Evolutionary conservation across 2,329 filamentous ascomycete species (phyloP).

Genomic region (Colletotrichum tamarilloi): DNA sequence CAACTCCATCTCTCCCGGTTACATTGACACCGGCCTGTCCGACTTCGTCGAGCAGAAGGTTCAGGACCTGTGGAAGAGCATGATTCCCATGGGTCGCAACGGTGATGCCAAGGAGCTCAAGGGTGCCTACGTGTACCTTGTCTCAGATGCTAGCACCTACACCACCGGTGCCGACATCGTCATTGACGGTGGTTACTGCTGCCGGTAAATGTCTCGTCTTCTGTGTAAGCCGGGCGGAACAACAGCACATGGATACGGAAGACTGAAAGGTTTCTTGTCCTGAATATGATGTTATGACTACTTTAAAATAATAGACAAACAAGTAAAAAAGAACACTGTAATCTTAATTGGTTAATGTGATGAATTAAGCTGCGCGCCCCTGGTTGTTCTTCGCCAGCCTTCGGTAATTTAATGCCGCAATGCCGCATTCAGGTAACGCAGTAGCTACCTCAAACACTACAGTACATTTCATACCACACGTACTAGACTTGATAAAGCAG

Average conservation of each 20-base stretch:
- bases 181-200: conserved; percentile 77
- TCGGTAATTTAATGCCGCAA: not conserved
- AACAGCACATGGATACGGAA: conserved; percentile 15
- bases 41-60: conserved; percentile 73
- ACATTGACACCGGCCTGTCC: conserved; percentile 76
- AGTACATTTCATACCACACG: no score
- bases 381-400: no score
- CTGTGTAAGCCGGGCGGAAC: not conserved
- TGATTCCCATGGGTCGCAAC: conserved; percentile 79
- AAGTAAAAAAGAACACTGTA: not conserved
- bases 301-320: conserved; percentile 10
- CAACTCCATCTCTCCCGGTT: conserved; percentile 75
- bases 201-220: conserved; percentile 47
- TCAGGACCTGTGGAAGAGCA: conserved; percentile 78
- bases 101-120: conserved; percentile 77
- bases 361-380: not conserved
- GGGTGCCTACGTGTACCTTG: conserved; percentile 82
- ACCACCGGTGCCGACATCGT: conserved; percentile 78
- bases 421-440: not conserved
- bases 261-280: not conserved
- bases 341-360: not conserved
- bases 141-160: conserved; percentile 80
- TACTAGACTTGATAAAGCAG: no score
- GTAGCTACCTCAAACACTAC: no score
- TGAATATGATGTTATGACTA: conserved; percentile 31